These are phyloP conservation scores for Talaromyces rugulosus DNA, from an alignment of 2,329 filamentous ascomycete genomes.

Conservation along the genomic window DNA sequence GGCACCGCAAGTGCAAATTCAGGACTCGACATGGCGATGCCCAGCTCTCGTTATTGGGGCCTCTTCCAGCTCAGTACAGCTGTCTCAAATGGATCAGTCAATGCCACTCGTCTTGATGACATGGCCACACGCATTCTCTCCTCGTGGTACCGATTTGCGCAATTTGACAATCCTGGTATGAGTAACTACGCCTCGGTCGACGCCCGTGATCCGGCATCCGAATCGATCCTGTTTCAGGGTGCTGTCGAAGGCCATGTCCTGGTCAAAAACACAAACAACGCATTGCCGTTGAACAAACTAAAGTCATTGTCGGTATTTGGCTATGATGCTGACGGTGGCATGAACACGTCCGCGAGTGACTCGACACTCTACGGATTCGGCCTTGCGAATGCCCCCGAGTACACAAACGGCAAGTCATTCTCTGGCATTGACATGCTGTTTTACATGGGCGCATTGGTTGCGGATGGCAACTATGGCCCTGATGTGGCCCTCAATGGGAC, in stretches of 20 bases:
- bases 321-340: conserved; percentile 49
- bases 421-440: neutral
- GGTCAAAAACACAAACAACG: conserved; percentile 56
- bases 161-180: conserved; percentile 7
- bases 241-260: conserved; percentile 40
- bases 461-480: conserved; percentile 31
- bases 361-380: conserved; percentile 30
- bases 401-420: neutral
- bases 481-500: conserved; percentile 56
- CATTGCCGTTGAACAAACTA: conserved; percentile 51
- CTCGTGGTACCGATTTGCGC: conserved; percentile 8
- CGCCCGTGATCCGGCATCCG: conserved; percentile 15
- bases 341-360: conserved; percentile 28
- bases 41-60: conserved; percentile 13
- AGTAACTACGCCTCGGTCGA: conserved; percentile 10
- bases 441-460: conserved; percentile 1
- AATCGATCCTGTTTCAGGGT: neutral
- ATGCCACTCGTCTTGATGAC: conserved; percentile 54
- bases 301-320: conserved; percentile 57
- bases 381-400: neutral
- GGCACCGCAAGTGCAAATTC: conserved; percentile 64
- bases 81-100: conserved; percentile 57
- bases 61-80: conserved; percentile 46
- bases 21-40: conserved; percentile 66
- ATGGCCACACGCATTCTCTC: conserved; percentile 50